A percentile compares a stretch with the other conserved stretches of the same genome.
phyloP scores from a whole-genome alignment of 371 early-diverging fungal genomes.

The Mortierella sp. region DNA sequence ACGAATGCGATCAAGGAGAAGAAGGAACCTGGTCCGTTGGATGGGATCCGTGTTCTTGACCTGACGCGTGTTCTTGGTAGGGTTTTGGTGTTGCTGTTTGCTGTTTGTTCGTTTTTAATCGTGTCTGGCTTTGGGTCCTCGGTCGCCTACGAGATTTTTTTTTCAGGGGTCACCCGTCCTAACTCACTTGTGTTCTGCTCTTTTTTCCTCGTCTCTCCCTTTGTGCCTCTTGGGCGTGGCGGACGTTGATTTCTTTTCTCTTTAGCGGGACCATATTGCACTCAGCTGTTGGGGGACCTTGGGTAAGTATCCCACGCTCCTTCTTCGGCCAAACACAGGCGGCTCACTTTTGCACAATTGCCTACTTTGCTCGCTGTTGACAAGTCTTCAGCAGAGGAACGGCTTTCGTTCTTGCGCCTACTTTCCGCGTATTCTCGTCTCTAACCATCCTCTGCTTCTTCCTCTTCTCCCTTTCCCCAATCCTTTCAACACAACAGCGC shows the following conservation, averaged over 20 bases:
- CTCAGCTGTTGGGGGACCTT: constrained; percentile 90
- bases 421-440: neutral
- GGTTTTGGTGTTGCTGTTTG: constrained; percentile 10
- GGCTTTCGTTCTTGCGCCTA: neutral
- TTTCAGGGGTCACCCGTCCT: constrained; percentile 15
- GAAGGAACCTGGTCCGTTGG: constrained; percentile 66
- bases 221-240: neutral
- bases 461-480: neutral
- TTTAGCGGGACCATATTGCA: constrained; percentile 84
- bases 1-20: neutral
- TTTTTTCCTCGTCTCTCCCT: constrained; percentile 7
- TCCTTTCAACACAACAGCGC: constrained; percentile 66
- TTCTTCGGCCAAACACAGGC: neutral
- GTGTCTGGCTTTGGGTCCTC: neutral
- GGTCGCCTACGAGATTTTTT: constrained; percentile 6
- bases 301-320: constrained; percentile 66
- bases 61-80: constrained; percentile 85
- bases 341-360: neutral
- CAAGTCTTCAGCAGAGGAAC: no score
- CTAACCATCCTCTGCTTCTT: neutral
- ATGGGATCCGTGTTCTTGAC: constrained; percentile 86
- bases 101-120: neutral
- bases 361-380: neutral
- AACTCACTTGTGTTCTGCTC: neutral
- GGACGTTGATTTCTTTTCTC: neutral